phyloP scores from a whole-genome alignment of 495 filamentous ascomycete species.

The Filosporella fistucella region DNA sequence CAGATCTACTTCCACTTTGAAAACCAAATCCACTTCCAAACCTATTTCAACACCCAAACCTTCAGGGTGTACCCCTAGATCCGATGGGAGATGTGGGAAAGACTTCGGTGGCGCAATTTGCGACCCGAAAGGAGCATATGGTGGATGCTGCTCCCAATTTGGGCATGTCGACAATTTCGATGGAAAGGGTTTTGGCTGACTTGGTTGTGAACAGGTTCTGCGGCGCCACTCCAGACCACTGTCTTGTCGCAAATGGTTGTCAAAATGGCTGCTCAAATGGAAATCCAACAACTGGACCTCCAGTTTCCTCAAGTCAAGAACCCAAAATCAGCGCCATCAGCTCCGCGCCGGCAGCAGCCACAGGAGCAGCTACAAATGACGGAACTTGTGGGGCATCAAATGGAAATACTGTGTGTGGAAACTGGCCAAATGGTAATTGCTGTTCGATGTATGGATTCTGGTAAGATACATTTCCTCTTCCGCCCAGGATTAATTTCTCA shows the following conservation, averaged over 20 bases:
- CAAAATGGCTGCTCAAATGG: conserved; percentile 18
- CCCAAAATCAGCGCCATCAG: conserved; percentile 26
- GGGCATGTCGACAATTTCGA: too few relatives aligned
- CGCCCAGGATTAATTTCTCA: conserved; percentile 12
- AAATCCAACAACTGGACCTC: conserved; percentile 28
- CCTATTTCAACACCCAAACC: too few relatives aligned
- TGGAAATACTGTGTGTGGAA: conserved; percentile 39
- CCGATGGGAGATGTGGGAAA: conserved; percentile 24
- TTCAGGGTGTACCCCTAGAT: too few relatives aligned
- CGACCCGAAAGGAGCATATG: conserved; percentile 22
- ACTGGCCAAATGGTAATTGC: conserved; percentile 43
- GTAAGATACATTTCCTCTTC: conserved; percentile 9
- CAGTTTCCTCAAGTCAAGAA: too few relatives aligned
- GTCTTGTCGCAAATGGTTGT: conserved; percentile 25
- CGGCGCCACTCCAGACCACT: conserved; percentile 20
- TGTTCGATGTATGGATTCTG: conserved; percentile 44
- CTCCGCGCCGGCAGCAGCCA: conserved; percentile 18
- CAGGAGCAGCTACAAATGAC: conserved; percentile 33
- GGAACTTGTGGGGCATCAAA: conserved; percentile 45
- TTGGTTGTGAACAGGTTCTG: conserved; percentile 18
- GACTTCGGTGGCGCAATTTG: conserved; percentile 24
- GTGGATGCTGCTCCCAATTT: conserved; percentile 27
- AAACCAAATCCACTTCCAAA: too few relatives aligned
- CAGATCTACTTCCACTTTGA: too few relatives aligned
- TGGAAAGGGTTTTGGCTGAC: neutral